Evolutionary conservation across 1,284 basidiomycete species (phyloP).

Genomic region (Butyriboletus regius): DNA sequence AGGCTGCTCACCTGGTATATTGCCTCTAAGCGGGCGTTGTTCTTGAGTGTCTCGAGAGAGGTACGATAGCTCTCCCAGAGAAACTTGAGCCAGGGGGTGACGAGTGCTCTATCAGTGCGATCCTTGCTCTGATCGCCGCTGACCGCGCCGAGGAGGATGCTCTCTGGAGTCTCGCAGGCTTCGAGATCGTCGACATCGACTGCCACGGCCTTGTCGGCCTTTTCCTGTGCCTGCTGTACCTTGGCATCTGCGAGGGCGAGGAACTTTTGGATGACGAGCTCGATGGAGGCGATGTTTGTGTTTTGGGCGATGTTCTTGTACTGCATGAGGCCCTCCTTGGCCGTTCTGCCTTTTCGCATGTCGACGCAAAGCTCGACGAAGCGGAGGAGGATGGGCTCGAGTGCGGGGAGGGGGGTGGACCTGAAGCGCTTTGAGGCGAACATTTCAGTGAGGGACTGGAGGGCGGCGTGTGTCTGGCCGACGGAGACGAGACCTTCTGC

Average conservation of each 20-base stretch:
- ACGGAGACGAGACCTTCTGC: constrained; percentile 88
- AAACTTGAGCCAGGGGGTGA: constrained; percentile 97
- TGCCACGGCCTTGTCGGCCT: constrained; percentile 65
- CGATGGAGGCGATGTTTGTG: constrained; percentile 84
- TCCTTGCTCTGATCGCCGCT: constrained; percentile 90
- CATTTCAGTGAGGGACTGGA: constrained; percentile 85
- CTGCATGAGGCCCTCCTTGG: constrained; percentile 92
- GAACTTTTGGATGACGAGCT: constrained; percentile 85
- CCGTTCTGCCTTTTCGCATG: constrained; percentile 86
- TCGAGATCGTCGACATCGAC: constrained; percentile 85
- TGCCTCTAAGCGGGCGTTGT: constrained; percentile 87
- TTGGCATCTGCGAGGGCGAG: constrained; percentile 83
- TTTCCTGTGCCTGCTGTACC: constrained; percentile 79
- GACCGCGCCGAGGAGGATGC: constrained; percentile 80
- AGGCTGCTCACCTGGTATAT: constrained; percentile 78
- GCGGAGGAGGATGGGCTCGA: constrained; percentile 93
- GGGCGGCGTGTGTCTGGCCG: constrained; percentile 80
- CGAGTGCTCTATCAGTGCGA: constrained; percentile 88
- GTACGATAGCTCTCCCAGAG: constrained; percentile 98
- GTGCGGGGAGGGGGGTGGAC: constrained; percentile 77
- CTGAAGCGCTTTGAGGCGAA: constrained; percentile 92
- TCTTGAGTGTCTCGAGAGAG: constrained; percentile 92
- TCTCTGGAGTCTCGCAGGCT: constrained; percentile 86
- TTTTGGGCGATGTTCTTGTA: constrained; percentile 97
- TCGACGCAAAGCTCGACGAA: constrained; percentile 95